Evolutionary conservation across 331 rosid genomes (phyloP), one percentile per base, ranked within the genome.

Genomic region (Acacia concinna): DNA sequence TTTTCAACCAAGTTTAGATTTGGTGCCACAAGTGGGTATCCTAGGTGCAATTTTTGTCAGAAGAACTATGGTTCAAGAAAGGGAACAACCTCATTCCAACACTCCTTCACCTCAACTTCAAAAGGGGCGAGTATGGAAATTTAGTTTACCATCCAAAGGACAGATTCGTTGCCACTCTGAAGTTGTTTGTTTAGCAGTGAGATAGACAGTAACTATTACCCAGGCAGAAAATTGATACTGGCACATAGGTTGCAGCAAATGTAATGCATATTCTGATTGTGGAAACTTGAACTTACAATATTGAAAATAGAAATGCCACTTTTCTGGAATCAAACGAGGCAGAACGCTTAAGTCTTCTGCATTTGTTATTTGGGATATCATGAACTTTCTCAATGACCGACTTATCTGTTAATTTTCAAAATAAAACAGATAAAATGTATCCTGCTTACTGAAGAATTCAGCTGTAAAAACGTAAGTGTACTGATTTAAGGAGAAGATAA

Each of bases 261-360:
- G 28, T 38, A 70, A 12, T 70, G 66, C 38, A 34, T 3, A 30
- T 40, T 71, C 56, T 68, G 71, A 37, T 21, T 20, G 49, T 34
- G 49, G 49, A 38, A 73, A 73, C 4, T 60, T 73, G 82, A 63
- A 80, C 89, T 86, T 78, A 86, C 87, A 86, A 74, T 83, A 86
- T 70, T 70, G 89, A 86, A 81, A 86, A 86, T 57, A 83, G 87
- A 56, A 86, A 83, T 23, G 89, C 89, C 27, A 83, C 87, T 83
- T 86, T 83, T 86, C 87, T 69, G 71, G 89, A 86, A 74, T 81
- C 83, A 28, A 86, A 83, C 6, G 89, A 86, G 73, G 89, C 81
- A 64, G 87, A 71, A 28, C 85, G 87, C 83, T 86, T 83, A 64
- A 81, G 84, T 83, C 85, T 83, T 83, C 89, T 83, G 85, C 87